Base-by-base conservation (phyloP, 176 grass and related monocot genomes). In the Pontederia paniculata region DNA sequence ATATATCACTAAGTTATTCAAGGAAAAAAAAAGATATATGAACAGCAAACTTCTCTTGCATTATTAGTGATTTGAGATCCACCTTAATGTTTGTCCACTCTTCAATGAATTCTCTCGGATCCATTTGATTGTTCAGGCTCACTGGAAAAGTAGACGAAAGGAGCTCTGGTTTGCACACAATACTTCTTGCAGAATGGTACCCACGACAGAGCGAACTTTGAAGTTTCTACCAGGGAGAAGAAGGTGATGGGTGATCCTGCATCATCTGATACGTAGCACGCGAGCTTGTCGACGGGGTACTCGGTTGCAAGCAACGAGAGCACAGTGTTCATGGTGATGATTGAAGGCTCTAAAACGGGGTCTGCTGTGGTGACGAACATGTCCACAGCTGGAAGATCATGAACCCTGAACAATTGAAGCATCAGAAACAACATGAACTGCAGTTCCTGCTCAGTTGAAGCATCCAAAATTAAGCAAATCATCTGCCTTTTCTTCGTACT, bases 261-360 rank as follows among this genome's bases (percentile, higher is more conserved):
- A 42, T 87, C 83, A 57, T 87, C 83, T 12, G 78, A 82, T 45
- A 87, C 67, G 52, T 87, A 87, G 71, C 83, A 87, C 2, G 78
- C 19, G 9, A 87, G 62, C 63, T 75, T 87, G 23, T 56, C 42
- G 19, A 44, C 47, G 16, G 83, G 78, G 52, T 87, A 87, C 17
- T 87, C 83, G 17, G 78, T n/a, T 4, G 83, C 70, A 9, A 87
- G 70, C 52, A 87, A 63, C 10, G 83, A 81, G 50, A 87, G 78
- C 51, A 81, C 83, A 8, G 78, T 87, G 78, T 87, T 75, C 44
- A 50, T 74, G 2, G 83, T 87, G 52, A 87, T 58, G 55, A 64
- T 5, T 23, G 83, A 74, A 11, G 78, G 74, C 64, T 87, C 83
- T n/a, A 78, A 56, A 51, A 0, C 51, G 23, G 83, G 74, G 57